phyloP scores from a whole-genome alignment of 2,329 filamentous ascomycete genomes.

The Magnaporthales sp. region DNA sequence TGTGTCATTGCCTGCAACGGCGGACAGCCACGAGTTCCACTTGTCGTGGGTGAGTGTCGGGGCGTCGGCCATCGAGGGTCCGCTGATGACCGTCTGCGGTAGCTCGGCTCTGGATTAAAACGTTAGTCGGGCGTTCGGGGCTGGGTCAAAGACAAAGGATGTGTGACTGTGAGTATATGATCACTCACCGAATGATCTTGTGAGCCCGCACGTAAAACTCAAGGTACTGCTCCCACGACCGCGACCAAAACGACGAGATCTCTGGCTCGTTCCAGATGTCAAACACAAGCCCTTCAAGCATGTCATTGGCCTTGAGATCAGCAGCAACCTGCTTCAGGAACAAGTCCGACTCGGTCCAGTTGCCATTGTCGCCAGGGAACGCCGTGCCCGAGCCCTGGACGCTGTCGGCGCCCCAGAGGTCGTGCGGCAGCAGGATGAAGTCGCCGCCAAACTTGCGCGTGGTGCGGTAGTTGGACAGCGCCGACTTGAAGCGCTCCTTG shows the following conservation, averaged over 20 bases:
- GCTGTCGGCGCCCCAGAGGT: slow-evolving; percentile 39
- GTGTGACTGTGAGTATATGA: not conserved
- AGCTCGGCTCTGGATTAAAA: not conserved
- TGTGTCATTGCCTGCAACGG: slow-evolving; percentile 24
- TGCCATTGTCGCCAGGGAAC: slow-evolving; percentile 39
- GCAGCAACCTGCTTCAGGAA: slow-evolving; percentile 29
- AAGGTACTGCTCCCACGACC: slow-evolving; percentile 28
- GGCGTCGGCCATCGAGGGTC: slow-evolving; percentile 25
- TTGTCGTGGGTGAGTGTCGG: slow-evolving; percentile 25
- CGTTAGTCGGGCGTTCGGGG: not conserved
- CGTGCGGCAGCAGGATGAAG: slow-evolving; percentile 37
- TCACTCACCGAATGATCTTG: slow-evolving; percentile 21
- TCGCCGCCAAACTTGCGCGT: slow-evolving; percentile 29
- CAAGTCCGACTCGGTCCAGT: slow-evolving; percentile 35
- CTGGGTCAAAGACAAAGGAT: not conserved
- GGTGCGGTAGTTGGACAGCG: slow-evolving; percentile 34
- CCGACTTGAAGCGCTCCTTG: slow-evolving; percentile 28
- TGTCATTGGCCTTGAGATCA: slow-evolving; percentile 25
- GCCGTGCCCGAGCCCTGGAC: slow-evolving; percentile 21
- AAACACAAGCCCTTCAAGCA: slow-evolving; percentile 27
- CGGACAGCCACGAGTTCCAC: slow-evolving; percentile 28
- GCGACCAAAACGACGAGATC: slow-evolving; percentile 24
- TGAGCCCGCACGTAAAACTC: slow-evolving; percentile 23
- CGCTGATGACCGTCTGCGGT: slow-evolving; percentile 20
- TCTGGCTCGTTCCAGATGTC: slow-evolving; percentile 50